These are phyloP conservation scores for Circinella minor DNA, from an alignment of 371 early-diverging fungal species.

Conservation along the genomic window DNA sequence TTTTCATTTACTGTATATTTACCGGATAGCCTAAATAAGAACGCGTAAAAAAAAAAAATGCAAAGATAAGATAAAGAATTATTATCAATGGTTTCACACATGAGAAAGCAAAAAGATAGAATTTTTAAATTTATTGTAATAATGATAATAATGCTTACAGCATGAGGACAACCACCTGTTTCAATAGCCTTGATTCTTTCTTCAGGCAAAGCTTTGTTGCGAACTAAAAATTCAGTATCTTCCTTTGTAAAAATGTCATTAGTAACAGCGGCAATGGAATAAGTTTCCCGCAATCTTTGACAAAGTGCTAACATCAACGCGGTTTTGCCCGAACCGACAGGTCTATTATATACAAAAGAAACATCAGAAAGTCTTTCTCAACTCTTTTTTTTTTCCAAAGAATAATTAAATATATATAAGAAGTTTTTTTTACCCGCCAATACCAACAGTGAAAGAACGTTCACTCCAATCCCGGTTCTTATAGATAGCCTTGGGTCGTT, in stretches of 20 bases:
- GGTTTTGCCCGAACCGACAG: conserved; percentile 95
- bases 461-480: conserved; percentile 85
- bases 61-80: conserved; percentile 16
- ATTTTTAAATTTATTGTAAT: neutral
- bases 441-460: conserved; percentile 93
- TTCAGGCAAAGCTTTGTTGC: conserved; percentile 84
- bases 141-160: conserved; percentile 52
- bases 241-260: conserved; percentile 90
- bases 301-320: conserved; percentile 93
- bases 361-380: neutral
- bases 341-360: conserved; percentile 47
- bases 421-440: conserved; percentile 74
- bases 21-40: conserved; percentile 50
- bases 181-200: conserved; percentile 92
- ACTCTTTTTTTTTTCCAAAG: neutral
- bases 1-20: conserved; percentile 10
- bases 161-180: conserved; percentile 96
- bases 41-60: neutral
- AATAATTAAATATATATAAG: neutral
- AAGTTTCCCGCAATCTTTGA: conserved; percentile 74
- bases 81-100: too few relatives aligned
- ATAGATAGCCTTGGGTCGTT: conserved; percentile 75
- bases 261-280: conserved; percentile 86
- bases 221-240: conserved; percentile 92
- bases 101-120: too few relatives aligned